Base-by-base conservation (phyloP, 2,329 filamentous ascomycete genomes). In the Fusarium musae region DNA sequence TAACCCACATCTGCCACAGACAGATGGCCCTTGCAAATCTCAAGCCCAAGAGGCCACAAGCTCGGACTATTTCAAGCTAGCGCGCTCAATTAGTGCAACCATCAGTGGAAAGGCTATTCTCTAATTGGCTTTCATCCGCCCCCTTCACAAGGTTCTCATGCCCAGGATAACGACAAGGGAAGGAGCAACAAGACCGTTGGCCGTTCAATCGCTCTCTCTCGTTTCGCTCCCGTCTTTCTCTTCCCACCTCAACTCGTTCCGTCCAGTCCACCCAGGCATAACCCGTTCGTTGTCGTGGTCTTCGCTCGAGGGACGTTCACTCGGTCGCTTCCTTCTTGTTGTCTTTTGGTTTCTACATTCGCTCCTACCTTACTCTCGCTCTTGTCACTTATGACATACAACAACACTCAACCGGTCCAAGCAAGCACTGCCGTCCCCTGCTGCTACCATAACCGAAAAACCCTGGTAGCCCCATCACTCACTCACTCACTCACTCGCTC, bases 131-230 rank as follows among this genome's bases (percentile, higher is more conserved):
- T 50, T 53, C 21, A 53, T 21, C 44, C 49, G 57, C 70, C 68
- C 70, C 69, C 70, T 71, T 71, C 62, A 42, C 47, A 70, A 46
- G 52, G 65, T 59, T 49, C 60, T 66, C 47, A 49, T 70, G 37
- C 49, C 66, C 40, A 72, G 66, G 72, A 70, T 73, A 73, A 73
- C 70, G 70, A 66, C 66, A 66, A 70, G 69, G 69, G 54, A 72
- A 72, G 71, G 58, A 64, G 71, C 43, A 69, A 59, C 65, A 69
- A 69, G 66, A 59, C 70, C 58, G 70, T 71, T 74, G 61, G 70
- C 71, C 47, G 58, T 72, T 73, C 58, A 73, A 73, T 73, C 60
- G 13, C 52, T 53, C 52, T 54, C 65, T 63, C 53, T 69, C 66
- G 50, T 46, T 42, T 64, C 50, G 46, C 52, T 69, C 44, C 28